Evolutionary conservation across 768 basidiomycete species (phyloP).

Genomic region (Termitomyces sp.): DNA sequence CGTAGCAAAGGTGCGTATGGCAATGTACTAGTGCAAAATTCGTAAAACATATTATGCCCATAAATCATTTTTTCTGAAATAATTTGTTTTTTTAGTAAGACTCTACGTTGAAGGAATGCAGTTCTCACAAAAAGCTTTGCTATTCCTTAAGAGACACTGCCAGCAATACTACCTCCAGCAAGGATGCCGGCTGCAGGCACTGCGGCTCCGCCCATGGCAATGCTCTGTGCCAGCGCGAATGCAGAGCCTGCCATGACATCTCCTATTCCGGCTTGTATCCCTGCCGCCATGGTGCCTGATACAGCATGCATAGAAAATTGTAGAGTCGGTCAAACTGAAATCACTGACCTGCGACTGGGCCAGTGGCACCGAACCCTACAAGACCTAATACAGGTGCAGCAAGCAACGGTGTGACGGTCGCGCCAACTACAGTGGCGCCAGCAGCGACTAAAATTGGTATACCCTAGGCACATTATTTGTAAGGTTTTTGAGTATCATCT

Average conservation of each 20-base stretch:
- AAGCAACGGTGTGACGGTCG: neutral
- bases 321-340: neutral
- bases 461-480: neutral
- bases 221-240: slow-evolving; percentile 13
- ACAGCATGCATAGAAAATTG: neutral
- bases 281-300: slow-evolving; percentile 1
- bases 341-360: neutral
- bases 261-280: slow-evolving; percentile 1
- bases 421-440: neutral
- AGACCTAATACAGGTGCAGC: neutral
- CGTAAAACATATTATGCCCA: neutral
- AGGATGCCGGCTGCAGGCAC: neutral
- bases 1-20: neutral
- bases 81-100: neutral
- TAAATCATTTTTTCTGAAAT: neutral
- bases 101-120: neutral
- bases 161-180: neutral
- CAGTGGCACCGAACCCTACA: neutral
- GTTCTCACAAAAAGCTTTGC: neutral
- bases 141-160: neutral
- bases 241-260: neutral
- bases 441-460: neutral
- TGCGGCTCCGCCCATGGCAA: slow-evolving; percentile 10
- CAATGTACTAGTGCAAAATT: no score
- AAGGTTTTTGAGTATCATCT: no score